Conservation (phyloP, 768 basidiomycete genomes). For the Ramaria rubella region DNA sequence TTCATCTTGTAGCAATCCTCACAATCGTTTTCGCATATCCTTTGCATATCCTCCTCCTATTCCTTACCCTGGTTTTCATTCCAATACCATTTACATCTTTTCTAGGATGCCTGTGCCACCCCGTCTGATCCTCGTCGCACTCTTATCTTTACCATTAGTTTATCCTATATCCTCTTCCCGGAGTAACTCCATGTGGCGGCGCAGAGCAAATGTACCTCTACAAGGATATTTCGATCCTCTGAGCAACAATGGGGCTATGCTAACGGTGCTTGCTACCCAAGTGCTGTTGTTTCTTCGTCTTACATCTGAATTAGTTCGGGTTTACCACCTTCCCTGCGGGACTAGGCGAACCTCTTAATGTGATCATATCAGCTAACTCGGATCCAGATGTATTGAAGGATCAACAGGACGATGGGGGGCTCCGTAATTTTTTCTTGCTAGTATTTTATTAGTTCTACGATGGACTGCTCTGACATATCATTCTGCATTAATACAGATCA, state of each 20-base stretch:
- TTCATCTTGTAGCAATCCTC: no score
- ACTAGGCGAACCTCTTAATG: constrained; percentile 82
- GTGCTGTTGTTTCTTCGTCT: neutral
- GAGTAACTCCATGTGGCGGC: neutral
- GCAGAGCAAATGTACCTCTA: constrained; percentile 30
- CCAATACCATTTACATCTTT: neutral
- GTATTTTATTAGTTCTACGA: constrained; percentile 22
- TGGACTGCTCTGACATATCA: neutral
- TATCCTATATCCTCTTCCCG: neutral
- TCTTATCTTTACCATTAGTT: neutral
- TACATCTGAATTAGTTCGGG: neutral
- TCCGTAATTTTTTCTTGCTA: constrained; percentile 77
- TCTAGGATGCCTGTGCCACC: neutral
- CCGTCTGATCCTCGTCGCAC: neutral
- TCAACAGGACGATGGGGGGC: constrained; percentile 55
- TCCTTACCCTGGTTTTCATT: neutral
- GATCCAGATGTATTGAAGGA: constrained; percentile 62
- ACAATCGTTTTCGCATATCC: no score
- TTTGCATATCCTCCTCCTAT: neutral
- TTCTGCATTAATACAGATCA: constrained; percentile 38
- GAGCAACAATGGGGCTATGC: constrained; percentile 54
- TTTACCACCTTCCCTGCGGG: constrained; percentile 54
- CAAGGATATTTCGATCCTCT: constrained; percentile 57
- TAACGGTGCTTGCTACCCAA: constrained; percentile 48
- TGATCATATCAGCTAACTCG: constrained; percentile 72